phyloP scores from a whole-genome alignment of 73 alveolate genomes.

The Paramecium tetraurelia region DNA sequence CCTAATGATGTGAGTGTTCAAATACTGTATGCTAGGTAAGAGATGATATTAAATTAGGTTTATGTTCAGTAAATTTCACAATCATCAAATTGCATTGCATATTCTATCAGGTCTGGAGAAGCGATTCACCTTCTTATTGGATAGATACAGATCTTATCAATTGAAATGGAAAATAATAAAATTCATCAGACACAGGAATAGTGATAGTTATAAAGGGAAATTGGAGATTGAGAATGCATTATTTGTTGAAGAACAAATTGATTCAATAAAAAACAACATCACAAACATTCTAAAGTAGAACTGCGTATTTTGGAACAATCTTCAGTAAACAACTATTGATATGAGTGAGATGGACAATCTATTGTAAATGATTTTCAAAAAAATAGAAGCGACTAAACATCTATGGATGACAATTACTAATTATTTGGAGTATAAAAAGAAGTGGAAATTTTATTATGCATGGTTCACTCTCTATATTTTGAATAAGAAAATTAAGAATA shows the following conservation, averaged over 20 bases:
- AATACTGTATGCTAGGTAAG: slow-evolving; percentile 32
- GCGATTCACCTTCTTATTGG: background rate
- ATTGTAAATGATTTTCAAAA: background rate
- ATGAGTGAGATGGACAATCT: slow-evolving; percentile 40
- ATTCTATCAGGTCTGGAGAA: slow-evolving; percentile 55
- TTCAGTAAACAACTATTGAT: slow-evolving; percentile 46
- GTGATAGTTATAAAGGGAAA: slow-evolving; percentile 47
- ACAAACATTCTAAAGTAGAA: slow-evolving; percentile 17
- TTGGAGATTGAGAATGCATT: slow-evolving; percentile 53
- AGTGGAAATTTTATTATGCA: slow-evolving; percentile 62
- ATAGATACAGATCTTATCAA: slow-evolving; percentile 10
- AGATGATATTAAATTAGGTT: background rate
- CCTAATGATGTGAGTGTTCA: background rate
- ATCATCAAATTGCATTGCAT: slow-evolving; percentile 38
- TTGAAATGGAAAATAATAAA: background rate
- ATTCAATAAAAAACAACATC: slow-evolving; percentile 25
- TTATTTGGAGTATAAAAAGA: slow-evolving; percentile 51
- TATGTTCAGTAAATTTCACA: slow-evolving; percentile 36
- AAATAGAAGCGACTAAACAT: slow-evolving; percentile 15
- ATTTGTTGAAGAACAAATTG: slow-evolving; percentile 50
- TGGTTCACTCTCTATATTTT: slow-evolving; percentile 58
- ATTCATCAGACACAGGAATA: background rate
- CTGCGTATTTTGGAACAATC: slow-evolving; percentile 36
- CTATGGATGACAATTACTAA: slow-evolving; percentile 42
- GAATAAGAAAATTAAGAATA: slow-evolving; percentile 37